Percentiles rank a stretch among this genome's conserved stretches.
phyloP scores from a whole-genome alignment of 2,329 filamentous ascomycete species.

The Pseudohalonectria lignicola region DNA sequence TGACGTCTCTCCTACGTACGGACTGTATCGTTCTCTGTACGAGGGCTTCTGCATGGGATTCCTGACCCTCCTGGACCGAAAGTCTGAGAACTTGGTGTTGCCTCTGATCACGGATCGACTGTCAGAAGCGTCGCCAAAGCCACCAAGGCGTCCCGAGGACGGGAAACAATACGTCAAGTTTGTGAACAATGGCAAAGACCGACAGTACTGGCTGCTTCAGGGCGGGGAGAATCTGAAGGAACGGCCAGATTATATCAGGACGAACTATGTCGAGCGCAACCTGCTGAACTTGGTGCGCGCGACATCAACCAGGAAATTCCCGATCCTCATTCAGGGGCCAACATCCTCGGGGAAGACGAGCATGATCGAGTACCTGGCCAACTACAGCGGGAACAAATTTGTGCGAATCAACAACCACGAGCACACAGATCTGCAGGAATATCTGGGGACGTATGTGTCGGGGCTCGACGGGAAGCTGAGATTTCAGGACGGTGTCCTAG shows the following conservation, averaged over 20 bases:
- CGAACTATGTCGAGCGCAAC: constrained; percentile 88
- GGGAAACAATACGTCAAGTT: constrained; percentile 73
- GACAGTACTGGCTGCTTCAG: constrained; percentile 83
- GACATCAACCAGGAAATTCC: constrained; percentile 83
- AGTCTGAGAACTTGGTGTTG: constrained; percentile 68
- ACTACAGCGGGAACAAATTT: constrained; percentile 91
- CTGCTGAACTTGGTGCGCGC: constrained; percentile 89
- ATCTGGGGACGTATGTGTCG: constrained; percentile 88
- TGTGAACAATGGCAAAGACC: constrained; percentile 47
- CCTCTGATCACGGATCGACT: constrained; percentile 75
- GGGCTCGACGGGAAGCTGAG: constrained; percentile 71
- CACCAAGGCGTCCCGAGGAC: constrained; percentile 67
- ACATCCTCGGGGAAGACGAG: constrained; percentile 98
- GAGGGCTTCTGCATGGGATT: constrained; percentile 99
- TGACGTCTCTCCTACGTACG: constrained; percentile 75
- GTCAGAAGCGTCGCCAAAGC: constrained; percentile 52
- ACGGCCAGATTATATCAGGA: constrained; percentile 89
- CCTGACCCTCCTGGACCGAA: constrained; percentile 72
- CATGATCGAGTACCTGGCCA: constrained; percentile 98
- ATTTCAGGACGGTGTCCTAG: constrained; percentile 89
- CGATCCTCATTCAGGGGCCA: constrained; percentile 89
- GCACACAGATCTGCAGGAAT: constrained; percentile 96
- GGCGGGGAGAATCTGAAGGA: constrained; percentile 57
- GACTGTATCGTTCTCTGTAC: constrained; percentile 72
- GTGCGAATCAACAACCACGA: constrained; percentile 99